These are phyloP conservation scores for Boletus vinaceobasis DNA, from an alignment of 768 basidiomycete genomes.

Conservation along the genomic window DNA sequence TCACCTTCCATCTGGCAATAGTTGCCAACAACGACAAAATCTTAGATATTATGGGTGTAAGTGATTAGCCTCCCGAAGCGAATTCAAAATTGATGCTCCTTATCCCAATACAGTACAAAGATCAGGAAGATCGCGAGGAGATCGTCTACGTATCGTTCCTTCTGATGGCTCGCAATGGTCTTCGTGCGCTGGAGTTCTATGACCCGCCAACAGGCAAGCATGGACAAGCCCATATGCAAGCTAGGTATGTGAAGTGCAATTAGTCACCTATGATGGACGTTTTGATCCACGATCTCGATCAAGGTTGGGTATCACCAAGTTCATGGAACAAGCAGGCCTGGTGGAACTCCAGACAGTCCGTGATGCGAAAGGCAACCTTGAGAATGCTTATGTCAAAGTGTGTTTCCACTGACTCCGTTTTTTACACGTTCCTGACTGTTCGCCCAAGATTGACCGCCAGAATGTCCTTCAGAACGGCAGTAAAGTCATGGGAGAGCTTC, in stretches of 20 bases:
- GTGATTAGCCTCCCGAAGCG: conserved; percentile 16
- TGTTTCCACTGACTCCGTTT: conserved; percentile 18
- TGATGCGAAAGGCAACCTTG: conserved; percentile 51
- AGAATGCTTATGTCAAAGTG: conserved; percentile 69
- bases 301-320: conserved; percentile 80
- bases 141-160: conserved; percentile 80
- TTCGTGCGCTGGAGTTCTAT: conserved; percentile 78
- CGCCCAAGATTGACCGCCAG: conserved; percentile 62
- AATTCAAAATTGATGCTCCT: not conserved
- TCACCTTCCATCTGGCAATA: conserved; percentile 22
- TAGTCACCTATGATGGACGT: not conserved
- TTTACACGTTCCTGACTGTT: not conserved
- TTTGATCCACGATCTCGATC: not conserved
- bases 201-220: conserved; percentile 80
- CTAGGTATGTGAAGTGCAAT: conserved; percentile 48
- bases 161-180: conserved; percentile 80
- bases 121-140: conserved; percentile 67
- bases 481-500: conserved; percentile 65
- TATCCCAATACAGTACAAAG: conserved; percentile 50
- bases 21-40: conserved; percentile 76
- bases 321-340: conserved; percentile 68
- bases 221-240: conserved; percentile 90
- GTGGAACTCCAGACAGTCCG: conserved; percentile 68
- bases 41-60: conserved; percentile 74
- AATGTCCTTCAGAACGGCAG: conserved; percentile 64